These are phyloP conservation scores for Dianthus caryophyllus DNA, from an alignment of 148 eudicot genomes.

Conservation along the genomic window DNA sequence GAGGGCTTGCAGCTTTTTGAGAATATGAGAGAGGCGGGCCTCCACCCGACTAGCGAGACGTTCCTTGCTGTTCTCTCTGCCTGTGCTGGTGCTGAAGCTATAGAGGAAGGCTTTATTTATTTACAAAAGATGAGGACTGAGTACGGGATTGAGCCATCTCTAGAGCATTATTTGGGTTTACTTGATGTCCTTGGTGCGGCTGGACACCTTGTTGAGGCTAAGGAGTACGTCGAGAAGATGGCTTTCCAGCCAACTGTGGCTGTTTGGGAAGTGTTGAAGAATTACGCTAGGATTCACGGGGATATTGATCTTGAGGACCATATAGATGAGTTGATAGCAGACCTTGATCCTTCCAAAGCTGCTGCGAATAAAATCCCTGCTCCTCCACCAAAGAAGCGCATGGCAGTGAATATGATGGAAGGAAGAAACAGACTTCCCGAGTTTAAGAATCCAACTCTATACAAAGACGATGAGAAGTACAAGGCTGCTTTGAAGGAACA, in stretches of 20 bases:
- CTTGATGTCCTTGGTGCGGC: conserved; percentile 68
- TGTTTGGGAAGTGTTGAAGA: conserved; percentile 75
- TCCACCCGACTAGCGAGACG: conserved; percentile 55
- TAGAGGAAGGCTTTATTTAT: conserved; percentile 73
- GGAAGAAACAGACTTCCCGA: conserved; percentile 69
- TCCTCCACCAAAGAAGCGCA: conserved; percentile 74
- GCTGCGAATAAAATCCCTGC: conserved; percentile 54
- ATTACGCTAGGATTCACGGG: conserved; percentile 82
- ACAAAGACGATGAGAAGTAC: conserved; percentile 78
- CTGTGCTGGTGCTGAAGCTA: conserved; percentile 82
- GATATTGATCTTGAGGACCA: conserved; percentile 85
- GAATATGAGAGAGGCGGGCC: conserved; percentile 52
- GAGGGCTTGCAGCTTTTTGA: conserved; percentile 62
- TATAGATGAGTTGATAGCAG: conserved; percentile 58
- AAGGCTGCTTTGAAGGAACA: conserved; percentile 74
- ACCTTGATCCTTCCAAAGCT: conserved; percentile 66
- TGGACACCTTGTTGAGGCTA: conserved; percentile 71
- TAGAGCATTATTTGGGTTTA: conserved; percentile 71
- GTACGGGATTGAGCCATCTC: conserved; percentile 54
- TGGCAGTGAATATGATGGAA: conserved; percentile 68
- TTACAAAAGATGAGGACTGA: conserved; percentile 64
- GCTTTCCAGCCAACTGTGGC: conserved; percentile 51
- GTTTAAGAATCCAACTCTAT: conserved; percentile 66
- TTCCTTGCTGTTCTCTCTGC: conserved; percentile 62
- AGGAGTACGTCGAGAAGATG: conserved; percentile 54